phyloP scores from a whole-genome alignment of 805 yeast genomes.

The Monosporozyma solicola region DNA sequence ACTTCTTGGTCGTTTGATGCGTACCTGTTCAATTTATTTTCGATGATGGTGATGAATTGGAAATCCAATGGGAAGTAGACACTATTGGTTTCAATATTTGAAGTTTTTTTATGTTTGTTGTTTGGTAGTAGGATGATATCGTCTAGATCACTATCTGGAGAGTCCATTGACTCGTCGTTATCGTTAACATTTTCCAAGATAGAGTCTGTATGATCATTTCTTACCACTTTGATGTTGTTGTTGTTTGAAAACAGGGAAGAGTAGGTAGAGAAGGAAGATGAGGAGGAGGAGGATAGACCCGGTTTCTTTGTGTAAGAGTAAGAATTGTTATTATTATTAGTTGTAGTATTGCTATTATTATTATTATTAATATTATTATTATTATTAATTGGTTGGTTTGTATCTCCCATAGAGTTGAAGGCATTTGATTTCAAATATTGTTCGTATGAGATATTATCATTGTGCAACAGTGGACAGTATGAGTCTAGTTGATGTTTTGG shows the following conservation, averaged over 20 bases:
- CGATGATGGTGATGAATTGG: not conserved
- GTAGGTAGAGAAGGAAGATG: not conserved
- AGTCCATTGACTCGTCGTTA: not conserved
- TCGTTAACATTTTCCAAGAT: not conserved
- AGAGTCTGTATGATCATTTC: not conserved
- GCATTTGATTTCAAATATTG: not conserved
- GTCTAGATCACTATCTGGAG: not conserved
- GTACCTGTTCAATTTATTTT: slow-evolving; percentile 2
- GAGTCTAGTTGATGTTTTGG: not conserved
- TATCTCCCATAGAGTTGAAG: not conserved
- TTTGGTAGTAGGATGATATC: not conserved
- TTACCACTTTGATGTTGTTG: not conserved
- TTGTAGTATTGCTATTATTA: not conserved
- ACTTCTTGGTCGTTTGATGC: slow-evolving; percentile 13
- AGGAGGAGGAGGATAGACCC: not conserved
- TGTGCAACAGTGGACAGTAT: not conserved
- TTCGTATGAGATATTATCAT: not conserved
- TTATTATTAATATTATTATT: not conserved
- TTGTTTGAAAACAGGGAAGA: not conserved
- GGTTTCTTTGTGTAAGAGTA: not conserved
- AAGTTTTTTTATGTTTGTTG: not conserved
- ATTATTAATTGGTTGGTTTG: not conserved
- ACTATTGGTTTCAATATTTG: not conserved
- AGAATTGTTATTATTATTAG: not conserved
- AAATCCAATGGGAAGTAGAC: not conserved